A percentile compares a stretch with the other conserved stretches of the same genome.
Evolutionary conservation across 345 rosid genomes (phyloP).

Genomic region (Populus tremula): DNA sequence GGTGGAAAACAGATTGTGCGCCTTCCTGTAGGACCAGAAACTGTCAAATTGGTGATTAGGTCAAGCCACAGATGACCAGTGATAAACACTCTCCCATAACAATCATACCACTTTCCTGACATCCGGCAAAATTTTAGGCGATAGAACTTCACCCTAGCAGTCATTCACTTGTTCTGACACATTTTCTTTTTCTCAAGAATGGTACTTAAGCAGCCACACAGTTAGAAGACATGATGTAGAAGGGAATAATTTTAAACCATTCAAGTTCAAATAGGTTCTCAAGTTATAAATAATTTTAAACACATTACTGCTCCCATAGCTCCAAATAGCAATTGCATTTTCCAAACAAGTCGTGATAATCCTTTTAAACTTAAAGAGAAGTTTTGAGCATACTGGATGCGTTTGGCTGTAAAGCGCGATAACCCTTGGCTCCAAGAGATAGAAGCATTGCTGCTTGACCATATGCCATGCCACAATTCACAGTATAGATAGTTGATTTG

Average conservation of each 20-base stretch:
- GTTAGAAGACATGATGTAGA: background rate
- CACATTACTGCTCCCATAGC: background rate
- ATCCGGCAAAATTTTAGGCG: background rate
- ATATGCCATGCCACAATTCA: constrained; percentile 82
- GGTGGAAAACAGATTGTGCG: background rate
- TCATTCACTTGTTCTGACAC: background rate
- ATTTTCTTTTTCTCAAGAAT: background rate
- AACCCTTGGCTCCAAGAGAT: constrained; percentile 74
- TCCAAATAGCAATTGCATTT: background rate
- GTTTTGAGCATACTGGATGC: constrained; percentile 53
- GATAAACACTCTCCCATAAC: background rate
- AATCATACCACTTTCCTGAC: background rate
- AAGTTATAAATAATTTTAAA: background rate
- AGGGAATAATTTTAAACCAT: background rate
- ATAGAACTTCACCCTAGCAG: background rate
- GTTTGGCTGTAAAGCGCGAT: constrained; percentile 69
- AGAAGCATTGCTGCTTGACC: constrained; percentile 98
- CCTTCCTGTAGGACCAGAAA: background rate
- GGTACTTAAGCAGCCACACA: background rate
- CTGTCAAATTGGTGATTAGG: background rate
- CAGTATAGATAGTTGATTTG: constrained; percentile 64
- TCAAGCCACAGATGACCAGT: background rate
- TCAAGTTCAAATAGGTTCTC: background rate
- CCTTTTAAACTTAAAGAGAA: constrained; percentile 13
- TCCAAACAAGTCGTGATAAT: constrained; percentile 6